Conservation (phyloP, 805 yeast genomes). For the Pichia nakasei region DNA sequence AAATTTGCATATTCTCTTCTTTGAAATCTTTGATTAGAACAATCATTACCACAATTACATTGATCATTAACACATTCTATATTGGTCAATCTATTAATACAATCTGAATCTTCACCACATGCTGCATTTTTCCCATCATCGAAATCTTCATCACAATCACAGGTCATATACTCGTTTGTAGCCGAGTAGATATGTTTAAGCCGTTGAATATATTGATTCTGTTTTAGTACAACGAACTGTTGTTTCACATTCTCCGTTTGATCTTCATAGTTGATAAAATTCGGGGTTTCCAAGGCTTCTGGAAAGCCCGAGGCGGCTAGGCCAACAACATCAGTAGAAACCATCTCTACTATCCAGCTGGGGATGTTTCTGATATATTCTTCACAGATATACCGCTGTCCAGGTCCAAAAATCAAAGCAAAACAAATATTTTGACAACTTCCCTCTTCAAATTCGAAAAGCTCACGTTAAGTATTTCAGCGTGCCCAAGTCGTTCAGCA, state of each 20-base stretch:
- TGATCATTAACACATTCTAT: conserved; percentile 77
- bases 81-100: conserved; percentile 86
- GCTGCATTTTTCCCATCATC: conserved; percentile 42
- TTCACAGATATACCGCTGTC: too few relatives aligned
- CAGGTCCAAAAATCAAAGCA: too few relatives aligned
- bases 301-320: not conserved
- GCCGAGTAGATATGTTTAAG: conserved; percentile 52
- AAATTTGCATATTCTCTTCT: conserved; percentile 60
- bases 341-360: not conserved
- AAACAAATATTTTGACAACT: too few relatives aligned
- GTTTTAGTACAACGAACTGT: conserved; percentile 47
- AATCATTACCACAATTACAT: conserved; percentile 66
- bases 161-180: conserved; percentile 77
- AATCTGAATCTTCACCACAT: conserved; percentile 78
- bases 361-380: too few relatives aligned
- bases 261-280: conserved; percentile 29
- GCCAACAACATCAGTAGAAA: not conserved
- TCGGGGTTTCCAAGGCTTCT: conserved; percentile 4
- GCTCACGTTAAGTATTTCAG: too few relatives aligned
- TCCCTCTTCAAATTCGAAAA: too few relatives aligned
- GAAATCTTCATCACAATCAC: conserved; percentile 67
- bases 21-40: conserved; percentile 88
- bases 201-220: conserved; percentile 56
- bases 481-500: too few relatives aligned
- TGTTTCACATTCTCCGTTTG: conserved; percentile 61